phyloP scores from a whole-genome alignment of 108 stramenopile genomes.

The Pseudonitzschia multiseries region DNA sequence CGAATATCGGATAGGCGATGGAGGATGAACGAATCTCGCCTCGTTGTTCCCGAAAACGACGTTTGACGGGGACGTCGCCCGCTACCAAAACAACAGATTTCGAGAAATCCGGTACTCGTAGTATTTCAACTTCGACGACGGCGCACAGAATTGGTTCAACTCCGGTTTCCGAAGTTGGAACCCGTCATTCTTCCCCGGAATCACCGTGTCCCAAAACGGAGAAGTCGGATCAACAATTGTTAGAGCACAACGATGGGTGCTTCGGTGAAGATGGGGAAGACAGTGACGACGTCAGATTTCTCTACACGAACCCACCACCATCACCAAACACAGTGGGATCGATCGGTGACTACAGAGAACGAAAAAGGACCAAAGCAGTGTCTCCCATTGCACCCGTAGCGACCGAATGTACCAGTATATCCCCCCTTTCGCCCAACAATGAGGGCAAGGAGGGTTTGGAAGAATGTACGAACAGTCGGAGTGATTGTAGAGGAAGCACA shows the following conservation, averaged over 20 bases:
- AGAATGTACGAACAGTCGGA: not conserved
- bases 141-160: too few species aligned
- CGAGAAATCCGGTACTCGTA: too few species aligned
- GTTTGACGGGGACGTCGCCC: not conserved
- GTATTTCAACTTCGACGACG: too few species aligned
- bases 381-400: not conserved
- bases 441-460: not conserved
- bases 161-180: too few species aligned
- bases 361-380: not conserved
- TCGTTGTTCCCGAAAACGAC: not conserved
- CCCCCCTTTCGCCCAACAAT: not conserved
- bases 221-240: too few species aligned
- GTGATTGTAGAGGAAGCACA: too few species aligned
- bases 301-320: slow-evolving; percentile 2
- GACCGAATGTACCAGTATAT: not conserved
- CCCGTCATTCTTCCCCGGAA: too few species aligned
- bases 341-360: not conserved
- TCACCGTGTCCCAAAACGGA: too few species aligned
- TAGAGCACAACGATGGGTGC: too few species aligned
- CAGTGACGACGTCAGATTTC: slow-evolving; percentile 25
- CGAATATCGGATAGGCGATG: not conserved
- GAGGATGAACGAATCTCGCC: not conserved
- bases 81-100: not conserved
- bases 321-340: not conserved
- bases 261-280: not conserved